phyloP scores from a whole-genome alignment of 768 basidiomycete genomes.

The Hypholoma sublateritium region DNA sequence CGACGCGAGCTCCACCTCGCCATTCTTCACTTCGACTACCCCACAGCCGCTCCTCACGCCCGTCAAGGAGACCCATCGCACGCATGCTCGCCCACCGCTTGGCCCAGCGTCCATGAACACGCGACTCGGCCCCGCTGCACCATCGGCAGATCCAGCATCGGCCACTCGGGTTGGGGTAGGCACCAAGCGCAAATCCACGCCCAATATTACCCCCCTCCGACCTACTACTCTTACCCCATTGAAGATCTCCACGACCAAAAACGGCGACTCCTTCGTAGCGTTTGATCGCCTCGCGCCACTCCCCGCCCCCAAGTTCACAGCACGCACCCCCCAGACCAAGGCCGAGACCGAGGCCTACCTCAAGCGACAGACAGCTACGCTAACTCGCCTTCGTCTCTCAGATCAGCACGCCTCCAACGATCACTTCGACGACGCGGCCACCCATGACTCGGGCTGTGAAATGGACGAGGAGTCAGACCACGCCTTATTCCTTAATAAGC shows the following conservation, averaged over 20 bases:
- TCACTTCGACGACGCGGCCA: conserved; percentile 36
- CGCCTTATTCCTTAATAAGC: conserved; percentile 31
- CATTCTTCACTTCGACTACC: conserved; percentile 41
- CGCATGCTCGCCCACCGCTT: conserved; percentile 41
- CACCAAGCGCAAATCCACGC: conserved; percentile 66
- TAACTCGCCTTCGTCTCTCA: conserved; percentile 60
- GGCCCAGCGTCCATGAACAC: conserved; percentile 34
- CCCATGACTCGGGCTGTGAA: conserved; percentile 55
- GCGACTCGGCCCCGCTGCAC: conserved; percentile 16
- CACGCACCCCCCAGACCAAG: conserved; percentile 50
- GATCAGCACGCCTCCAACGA: conserved; percentile 51
- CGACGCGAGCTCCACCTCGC: conserved; percentile 29
- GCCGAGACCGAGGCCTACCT: conserved; percentile 54
- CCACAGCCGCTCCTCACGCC: conserved; percentile 61
- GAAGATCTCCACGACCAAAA: conserved; percentile 39
- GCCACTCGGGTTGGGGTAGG: conserved; percentile 42
- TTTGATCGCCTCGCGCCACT: conserved; percentile 59
- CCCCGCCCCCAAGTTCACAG: conserved; percentile 47
- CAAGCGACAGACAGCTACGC: conserved; percentile 58
- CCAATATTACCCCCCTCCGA: conserved; percentile 55
- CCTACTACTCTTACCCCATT: conserved; percentile 48
- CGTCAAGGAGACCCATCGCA: conserved; percentile 48
- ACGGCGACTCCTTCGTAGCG: conserved; percentile 35
- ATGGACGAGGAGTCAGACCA: conserved; percentile 38
- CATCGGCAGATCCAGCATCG: conserved; percentile 20